A percentile compares a stretch with the other conserved stretches of the same genome.
phyloP scores from a whole-genome alignment of 768 basidiomycete species.

The Strobilomyces echinocephalus region DNA sequence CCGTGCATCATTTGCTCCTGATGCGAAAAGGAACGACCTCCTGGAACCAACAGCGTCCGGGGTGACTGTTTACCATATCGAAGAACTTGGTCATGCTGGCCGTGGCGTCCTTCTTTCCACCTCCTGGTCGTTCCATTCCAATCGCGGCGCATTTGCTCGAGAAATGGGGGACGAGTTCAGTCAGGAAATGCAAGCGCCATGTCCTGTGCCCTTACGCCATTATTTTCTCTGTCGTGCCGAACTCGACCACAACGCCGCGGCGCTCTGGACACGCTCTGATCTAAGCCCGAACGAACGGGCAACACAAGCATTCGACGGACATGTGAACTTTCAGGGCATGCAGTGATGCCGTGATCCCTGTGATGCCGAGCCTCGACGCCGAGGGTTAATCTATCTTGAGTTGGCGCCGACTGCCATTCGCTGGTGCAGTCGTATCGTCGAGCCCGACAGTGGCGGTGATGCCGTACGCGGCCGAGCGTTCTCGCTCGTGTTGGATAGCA shows the following conservation, averaged over 20 bases:
- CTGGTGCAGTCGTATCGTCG: background rate
- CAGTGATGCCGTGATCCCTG: background rate
- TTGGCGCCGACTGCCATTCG: background rate
- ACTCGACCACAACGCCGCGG: background rate
- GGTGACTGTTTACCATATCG: slow-evolving; percentile 5
- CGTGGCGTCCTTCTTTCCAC: slow-evolving; percentile 10
- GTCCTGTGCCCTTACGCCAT: background rate
- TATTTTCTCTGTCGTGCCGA: background rate
- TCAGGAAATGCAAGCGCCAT: slow-evolving; percentile 4
- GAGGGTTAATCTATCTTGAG: background rate
- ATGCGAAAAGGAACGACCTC: background rate
- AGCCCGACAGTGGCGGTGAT: background rate
- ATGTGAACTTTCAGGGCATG: background rate
- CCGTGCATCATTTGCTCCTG: background rate
- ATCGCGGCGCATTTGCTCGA: background rate
- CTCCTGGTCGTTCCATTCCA: background rate
- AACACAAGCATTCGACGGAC: background rate
- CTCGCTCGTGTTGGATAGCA: background rate
- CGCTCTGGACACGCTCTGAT: background rate
- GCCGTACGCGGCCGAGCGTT: background rate
- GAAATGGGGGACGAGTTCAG: background rate
- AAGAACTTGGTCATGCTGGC: slow-evolving; percentile 2
- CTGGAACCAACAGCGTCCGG: background rate
- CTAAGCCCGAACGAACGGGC: background rate
- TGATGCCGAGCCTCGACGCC: background rate